Conservation (phyloP, 192 early-diverging fungal species). For the Rhizoclosmatium globosum region DNA sequence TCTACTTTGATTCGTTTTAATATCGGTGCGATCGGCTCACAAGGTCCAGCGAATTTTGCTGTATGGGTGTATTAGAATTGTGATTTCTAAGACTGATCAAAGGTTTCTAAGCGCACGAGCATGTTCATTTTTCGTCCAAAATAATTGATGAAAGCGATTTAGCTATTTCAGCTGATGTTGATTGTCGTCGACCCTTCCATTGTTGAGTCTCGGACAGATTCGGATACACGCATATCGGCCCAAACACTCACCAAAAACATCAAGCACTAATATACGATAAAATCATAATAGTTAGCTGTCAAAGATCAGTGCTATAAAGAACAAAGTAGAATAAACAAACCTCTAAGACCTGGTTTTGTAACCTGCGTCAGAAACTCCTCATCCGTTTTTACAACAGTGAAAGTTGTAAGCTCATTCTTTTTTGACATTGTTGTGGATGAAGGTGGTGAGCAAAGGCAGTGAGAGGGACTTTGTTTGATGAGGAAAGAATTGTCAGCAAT, state of each 20-base stretch:
- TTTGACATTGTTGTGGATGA: not conserved
- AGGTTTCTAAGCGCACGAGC: not conserved
- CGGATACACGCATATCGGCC: not conserved
- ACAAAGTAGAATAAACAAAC: not conserved
- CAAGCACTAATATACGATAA: constrained; percentile 1
- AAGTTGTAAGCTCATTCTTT: not conserved
- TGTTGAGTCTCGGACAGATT: no score
- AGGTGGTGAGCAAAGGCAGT: no score
- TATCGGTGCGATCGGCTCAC: constrained; percentile 63
- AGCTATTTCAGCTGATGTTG: not conserved
- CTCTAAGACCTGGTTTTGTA: not conserved
- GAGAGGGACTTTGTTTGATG: no score
- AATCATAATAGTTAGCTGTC: not conserved
- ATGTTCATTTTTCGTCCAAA: not conserved
- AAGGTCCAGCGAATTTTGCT: constrained; percentile 68
- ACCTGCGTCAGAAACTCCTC: constrained; percentile 4
- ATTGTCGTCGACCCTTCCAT: not conserved
- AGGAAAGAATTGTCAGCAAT: no score
- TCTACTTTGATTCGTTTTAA: constrained; percentile 69
- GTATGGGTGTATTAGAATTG: not conserved
- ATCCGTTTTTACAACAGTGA: not conserved
- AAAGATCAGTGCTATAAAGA: not conserved
- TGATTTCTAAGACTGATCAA: not conserved
- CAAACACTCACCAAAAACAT: constrained; percentile 12
- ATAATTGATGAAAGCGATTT: not conserved